These are phyloP conservation scores for Trichoderma virens DNA, from an alignment of 495 filamentous ascomycete species.

Conservation along the genomic window DNA sequence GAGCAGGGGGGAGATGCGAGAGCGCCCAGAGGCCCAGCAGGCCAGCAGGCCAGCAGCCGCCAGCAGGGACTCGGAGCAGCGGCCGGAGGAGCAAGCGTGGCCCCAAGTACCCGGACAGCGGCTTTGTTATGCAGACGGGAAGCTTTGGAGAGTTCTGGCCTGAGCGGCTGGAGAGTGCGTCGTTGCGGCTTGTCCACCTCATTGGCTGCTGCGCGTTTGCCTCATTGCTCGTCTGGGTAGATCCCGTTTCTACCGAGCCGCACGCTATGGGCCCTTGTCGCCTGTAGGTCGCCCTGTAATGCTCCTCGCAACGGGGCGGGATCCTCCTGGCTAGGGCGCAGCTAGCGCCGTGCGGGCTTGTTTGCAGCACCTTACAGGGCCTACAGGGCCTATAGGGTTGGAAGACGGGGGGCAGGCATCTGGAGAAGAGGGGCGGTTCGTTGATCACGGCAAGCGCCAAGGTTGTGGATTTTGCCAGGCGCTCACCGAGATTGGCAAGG, in stretches of 20 bases:
- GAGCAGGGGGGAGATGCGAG: neutral
- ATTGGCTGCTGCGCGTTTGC: neutral
- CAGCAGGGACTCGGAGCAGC: neutral
- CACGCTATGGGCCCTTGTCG: neutral
- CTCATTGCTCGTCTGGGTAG: neutral
- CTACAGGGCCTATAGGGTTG: neutral
- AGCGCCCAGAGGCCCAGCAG: neutral
- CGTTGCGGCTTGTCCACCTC: neutral
- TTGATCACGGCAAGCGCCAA: neutral
- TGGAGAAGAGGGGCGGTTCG: conserved; percentile 1
- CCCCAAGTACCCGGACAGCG: neutral
- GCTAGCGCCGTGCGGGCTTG: neutral
- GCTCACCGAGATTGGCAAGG: neutral
- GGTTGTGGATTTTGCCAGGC: neutral
- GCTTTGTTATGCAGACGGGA: neutral
- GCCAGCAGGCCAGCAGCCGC: no score
- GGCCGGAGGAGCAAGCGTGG: neutral
- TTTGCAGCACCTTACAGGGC: neutral
- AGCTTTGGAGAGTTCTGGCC: neutral
- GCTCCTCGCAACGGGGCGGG: neutral
- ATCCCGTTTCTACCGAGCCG: neutral
- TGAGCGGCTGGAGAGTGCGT: neutral
- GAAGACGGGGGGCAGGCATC: neutral
- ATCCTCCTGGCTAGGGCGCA: neutral
- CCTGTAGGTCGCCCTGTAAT: neutral